Evolutionary conservation across 2,329 filamentous ascomycete species (phyloP), one percentile per base, ranked within the genome.

Genomic region (Thielaviopsis populi): DNA sequence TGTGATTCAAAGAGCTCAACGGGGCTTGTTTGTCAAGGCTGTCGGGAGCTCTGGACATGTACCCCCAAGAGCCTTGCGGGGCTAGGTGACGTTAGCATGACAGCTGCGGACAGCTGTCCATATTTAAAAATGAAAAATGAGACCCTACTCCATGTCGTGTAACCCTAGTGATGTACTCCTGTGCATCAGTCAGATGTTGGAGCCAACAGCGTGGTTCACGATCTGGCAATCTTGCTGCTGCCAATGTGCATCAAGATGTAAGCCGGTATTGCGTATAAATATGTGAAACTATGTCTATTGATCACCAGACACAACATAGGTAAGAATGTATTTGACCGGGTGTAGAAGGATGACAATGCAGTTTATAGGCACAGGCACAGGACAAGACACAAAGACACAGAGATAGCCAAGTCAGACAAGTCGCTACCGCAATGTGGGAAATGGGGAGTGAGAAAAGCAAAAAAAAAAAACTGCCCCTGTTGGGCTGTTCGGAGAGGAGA

Each of bases 41-140:
- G 40, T 48, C 43, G 41, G 59, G 40, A 61, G 40, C 59, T 61
- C 59, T 61, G 22, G 40, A 33, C 59, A 24, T 13, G 17, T 24
- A n/a, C 30, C n/a, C 37, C 33, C 19, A 46, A 33, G 61, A 64
- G 62, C 62, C 54, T 50, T 64, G 62, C 54, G 62, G 62, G 54
- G 62, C 56, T 64, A n/a, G 50, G 41, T 59, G 62, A 46, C 41
- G 50, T 50, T 59, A 13, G 15, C 7, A 1, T 6, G 15, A 15
- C 61, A 56, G 33, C 46, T 63, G 61, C 2, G 19, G 24, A 0
- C 61, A 58, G 48, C 61, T 43, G 61, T n/a, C 11, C 6, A 6
- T 6, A 10, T 13, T n/a, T n/a, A n/a, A n/a, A n/a, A n/a, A n/a
- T n/a, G n/a, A 5, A 11, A 1, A 24, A 13, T 0, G 3, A 63